phyloP scores from a whole-genome alignment of 179 eudicot species.

The Camellia oleifera region DNA sequence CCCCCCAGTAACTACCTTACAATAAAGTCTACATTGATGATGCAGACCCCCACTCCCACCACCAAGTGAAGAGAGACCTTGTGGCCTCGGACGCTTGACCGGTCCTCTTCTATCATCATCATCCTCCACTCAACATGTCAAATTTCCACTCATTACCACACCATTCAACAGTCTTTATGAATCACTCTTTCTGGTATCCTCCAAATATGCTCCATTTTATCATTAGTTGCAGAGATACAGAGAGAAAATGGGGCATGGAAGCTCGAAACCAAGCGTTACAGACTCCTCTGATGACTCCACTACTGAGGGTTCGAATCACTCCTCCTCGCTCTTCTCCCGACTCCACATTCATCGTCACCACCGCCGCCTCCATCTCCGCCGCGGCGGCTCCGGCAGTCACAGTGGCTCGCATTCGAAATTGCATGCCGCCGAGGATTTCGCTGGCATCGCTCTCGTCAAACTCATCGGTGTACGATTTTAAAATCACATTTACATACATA shows the following conservation, averaged over 20 bases:
- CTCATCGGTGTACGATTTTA: conserved; percentile 38
- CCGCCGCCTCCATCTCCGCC: conserved; percentile 26
- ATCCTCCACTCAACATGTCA: too few species aligned
- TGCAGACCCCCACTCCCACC: too few species aligned
- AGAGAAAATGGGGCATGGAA: conserved; percentile 55
- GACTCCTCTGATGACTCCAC: conserved; percentile 17
- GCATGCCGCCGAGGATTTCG: conserved; percentile 46
- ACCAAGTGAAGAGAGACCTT: too few species aligned
- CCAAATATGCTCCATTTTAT: too few species aligned
- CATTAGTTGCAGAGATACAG: not conserved
- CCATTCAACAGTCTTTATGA: too few species aligned
- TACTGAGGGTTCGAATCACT: conserved; percentile 17
- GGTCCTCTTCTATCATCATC: too few species aligned
- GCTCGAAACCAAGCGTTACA: conserved; percentile 31
- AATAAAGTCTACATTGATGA: too few species aligned
- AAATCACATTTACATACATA: not conserved
- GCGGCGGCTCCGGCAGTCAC: conserved; percentile 14
- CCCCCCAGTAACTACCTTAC: too few species aligned
- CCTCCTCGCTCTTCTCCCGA: conserved; percentile 32
- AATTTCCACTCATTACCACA: too few species aligned
- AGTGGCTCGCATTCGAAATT: conserved; percentile 27
- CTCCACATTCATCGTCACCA: conserved; percentile 38
- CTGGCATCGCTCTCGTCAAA: conserved; percentile 68
- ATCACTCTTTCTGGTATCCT: too few species aligned
- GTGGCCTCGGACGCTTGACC: too few species aligned